Conservation (phyloP, 179 eudicot species). For the Spinacia oleracea region DNA sequence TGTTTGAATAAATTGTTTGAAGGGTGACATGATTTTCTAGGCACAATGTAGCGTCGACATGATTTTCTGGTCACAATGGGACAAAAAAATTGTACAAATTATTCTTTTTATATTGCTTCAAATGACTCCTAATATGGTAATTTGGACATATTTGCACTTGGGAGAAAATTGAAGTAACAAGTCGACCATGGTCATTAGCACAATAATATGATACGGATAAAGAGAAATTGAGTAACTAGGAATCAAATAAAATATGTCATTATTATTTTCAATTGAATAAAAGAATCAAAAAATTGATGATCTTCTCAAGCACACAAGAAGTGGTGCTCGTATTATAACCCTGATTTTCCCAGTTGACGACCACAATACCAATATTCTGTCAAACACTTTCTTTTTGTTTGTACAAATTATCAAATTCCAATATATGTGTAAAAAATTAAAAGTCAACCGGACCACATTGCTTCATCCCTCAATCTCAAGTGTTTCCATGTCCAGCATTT, state of each 20-base stretch:
- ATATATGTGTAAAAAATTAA: no score
- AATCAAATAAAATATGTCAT: neutral
- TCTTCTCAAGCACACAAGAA: conserved; percentile 1
- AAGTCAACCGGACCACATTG: conserved; percentile 7
- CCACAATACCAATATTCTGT: neutral
- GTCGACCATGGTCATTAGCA: no score
- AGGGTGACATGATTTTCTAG: no score
- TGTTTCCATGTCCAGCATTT: neutral
- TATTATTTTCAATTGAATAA: neutral
- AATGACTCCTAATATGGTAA: no score
- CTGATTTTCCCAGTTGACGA: neutral
- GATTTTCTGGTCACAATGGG: no score
- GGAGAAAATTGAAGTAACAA: no score
- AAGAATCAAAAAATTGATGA: neutral
- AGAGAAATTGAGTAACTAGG: neutral
- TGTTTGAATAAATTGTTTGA: no score
- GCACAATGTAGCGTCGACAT: no score
- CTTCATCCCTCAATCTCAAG: conserved; percentile 6
- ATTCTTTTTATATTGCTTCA: no score
- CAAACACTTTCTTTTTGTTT: neutral
- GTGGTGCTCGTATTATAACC: neutral
- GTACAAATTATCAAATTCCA: neutral
- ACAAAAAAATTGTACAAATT: no score
- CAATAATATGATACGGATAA: neutral
- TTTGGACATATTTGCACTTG: no score